Percentiles rank a stretch among this genome's conserved stretches.
Evolutionary conservation across 2,329 filamentous ascomycete species (phyloP).

Genomic region (Cladosporium sp.): DNA sequence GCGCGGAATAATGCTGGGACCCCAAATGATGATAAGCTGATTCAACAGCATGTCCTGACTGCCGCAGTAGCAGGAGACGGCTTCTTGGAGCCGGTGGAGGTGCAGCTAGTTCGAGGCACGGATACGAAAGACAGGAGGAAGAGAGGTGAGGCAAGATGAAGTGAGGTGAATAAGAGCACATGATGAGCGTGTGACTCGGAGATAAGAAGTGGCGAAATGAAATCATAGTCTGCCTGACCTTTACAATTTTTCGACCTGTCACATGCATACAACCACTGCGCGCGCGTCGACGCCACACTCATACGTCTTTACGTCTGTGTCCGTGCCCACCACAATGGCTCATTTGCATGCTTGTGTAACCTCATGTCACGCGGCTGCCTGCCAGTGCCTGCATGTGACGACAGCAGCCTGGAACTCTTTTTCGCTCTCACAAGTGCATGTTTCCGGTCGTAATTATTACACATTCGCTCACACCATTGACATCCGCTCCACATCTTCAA

Average conservation of each 20-base stretch:
- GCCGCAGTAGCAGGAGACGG: constrained; percentile 13
- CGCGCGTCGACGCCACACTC: neutral
- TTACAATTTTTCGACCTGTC: neutral
- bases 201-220: neutral
- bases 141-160: constrained; percentile 29
- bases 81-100: constrained; percentile 35
- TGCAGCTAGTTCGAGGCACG: constrained; percentile 32
- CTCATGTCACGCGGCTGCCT: constrained; percentile 2
- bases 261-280: neutral
- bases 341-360: neutral
- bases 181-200: neutral
- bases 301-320: neutral
- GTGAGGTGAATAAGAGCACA: neutral
- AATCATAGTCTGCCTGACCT: neutral
- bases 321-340: neutral
- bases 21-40: neutral
- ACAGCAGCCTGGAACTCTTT: neutral
- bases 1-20: neutral
- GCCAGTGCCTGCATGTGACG: neutral
- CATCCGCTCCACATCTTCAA: too few relatives aligned
- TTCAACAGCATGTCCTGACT: neutral
- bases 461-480: neutral
- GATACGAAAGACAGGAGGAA: neutral
- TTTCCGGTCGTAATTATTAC: neutral
- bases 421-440: neutral